These are phyloP conservation scores for Neurospora tetraspora DNA, from an alignment of 495 filamentous ascomycete species.

Conservation along the genomic window DNA sequence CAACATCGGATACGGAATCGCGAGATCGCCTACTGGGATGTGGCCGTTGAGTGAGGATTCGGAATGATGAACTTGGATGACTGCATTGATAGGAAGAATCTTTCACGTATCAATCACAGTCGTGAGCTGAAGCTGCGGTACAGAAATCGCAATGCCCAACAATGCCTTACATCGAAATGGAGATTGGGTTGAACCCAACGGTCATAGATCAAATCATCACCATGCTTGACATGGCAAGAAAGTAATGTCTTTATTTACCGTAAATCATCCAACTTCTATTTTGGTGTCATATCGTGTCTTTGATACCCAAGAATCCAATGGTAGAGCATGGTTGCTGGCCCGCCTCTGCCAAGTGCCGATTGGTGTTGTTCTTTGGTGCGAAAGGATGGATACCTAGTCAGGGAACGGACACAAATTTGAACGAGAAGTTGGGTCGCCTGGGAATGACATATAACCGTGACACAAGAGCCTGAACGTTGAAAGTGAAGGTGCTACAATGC, in stretches of 20 bases:
- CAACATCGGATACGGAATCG: neutral
- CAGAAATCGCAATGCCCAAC: neutral
- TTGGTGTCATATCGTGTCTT: neutral
- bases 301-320: neutral
- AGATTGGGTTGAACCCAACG: neutral
- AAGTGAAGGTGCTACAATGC: neutral
- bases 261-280: neutral
- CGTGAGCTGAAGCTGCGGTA: neutral
- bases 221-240: neutral
- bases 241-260: neutral
- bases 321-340: neutral
- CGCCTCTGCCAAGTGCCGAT: neutral
- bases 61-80: neutral
- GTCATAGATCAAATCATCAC: neutral
- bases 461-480: neutral
- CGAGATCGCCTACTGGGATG: neutral
- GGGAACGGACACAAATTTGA: neutral
- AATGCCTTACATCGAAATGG: neutral
- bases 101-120: neutral
- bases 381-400: too few species aligned
- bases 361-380: neutral
- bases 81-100: neutral
- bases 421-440: neutral
- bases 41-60: neutral
- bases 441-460: too few species aligned